A percentile compares a stretch with the other conserved stretches of the same genome.
Evolutionary conservation across 1,284 basidiomycete genomes (phyloP).

Genomic region (Afroboletus lepidellus): DNA sequence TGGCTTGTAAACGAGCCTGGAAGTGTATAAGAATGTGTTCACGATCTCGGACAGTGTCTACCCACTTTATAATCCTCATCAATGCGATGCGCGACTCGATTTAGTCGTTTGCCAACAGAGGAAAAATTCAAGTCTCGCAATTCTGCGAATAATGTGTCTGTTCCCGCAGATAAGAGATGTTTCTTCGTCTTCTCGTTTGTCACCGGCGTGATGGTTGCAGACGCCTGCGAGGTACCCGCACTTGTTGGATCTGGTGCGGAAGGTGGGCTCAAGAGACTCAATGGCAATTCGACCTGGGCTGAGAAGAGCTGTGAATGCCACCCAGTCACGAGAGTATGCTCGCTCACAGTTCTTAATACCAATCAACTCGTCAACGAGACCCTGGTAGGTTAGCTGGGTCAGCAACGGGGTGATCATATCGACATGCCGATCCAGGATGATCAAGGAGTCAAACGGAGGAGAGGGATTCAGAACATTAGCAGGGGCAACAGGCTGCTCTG

Average conservation of each 20-base stretch:
- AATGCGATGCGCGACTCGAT: conserved; percentile 77
- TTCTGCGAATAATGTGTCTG: conserved; percentile 84
- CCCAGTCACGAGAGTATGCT: conserved; percentile 1
- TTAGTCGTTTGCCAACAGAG: conserved; percentile 83
- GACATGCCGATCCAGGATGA: conserved; percentile 88
- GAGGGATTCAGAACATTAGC: conserved; percentile 37
- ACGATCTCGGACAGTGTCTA: neutral
- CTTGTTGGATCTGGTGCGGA: conserved; percentile 40
- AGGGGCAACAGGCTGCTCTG: conserved; percentile 38
- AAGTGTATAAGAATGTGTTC: conserved; percentile 23
- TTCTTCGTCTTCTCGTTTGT: conserved; percentile 84
- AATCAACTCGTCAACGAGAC: conserved; percentile 92
- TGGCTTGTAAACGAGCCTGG: conserved; percentile 74
- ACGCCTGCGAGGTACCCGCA: conserved; percentile 40
- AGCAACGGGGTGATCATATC: conserved; percentile 96
- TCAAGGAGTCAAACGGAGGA: conserved; percentile 79
- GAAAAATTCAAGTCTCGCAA: conserved; percentile 94
- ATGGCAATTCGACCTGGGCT: conserved; percentile 92
- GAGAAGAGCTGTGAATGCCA: conserved; percentile 5
- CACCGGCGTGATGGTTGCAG: conserved; percentile 48
- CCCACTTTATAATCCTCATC: conserved; percentile 89
- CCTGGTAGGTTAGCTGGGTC: conserved; percentile 96
- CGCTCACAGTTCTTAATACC: conserved; percentile 84
- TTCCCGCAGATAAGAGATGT: conserved; percentile 72
- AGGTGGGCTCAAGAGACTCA: conserved; percentile 65